Conservation (phyloP, 768 basidiomycete genomes). For the Nevesoporus exiguus region DNA sequence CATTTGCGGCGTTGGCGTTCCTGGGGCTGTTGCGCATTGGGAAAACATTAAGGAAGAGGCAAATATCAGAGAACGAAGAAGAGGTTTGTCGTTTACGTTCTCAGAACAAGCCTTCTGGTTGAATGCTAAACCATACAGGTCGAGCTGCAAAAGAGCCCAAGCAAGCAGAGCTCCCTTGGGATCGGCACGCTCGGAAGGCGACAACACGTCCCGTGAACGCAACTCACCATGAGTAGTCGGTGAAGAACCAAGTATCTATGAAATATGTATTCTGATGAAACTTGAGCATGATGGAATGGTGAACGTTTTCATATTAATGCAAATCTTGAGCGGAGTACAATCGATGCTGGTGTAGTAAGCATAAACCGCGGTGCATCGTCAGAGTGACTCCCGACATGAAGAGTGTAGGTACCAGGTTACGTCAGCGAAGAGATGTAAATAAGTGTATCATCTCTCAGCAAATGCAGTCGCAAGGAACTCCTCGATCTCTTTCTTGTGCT, state of each 20-base stretch:
- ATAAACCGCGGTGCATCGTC: too few species aligned
- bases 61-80: background rate
- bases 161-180: background rate
- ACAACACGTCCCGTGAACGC: too few species aligned
- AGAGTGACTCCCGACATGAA: too few species aligned
- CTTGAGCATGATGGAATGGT: constrained; percentile 10
- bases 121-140: background rate
- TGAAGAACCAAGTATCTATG: constrained; percentile 2
- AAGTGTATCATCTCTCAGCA: constrained; percentile 25
- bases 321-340: constrained; percentile 17
- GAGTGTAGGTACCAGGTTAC: too few species aligned
- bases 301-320: constrained; percentile 19
- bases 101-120: background rate
- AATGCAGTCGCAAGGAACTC: constrained; percentile 66
- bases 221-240: too few species aligned
- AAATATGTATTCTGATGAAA: constrained; percentile 18
- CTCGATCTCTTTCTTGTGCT: constrained; percentile 92
- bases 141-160: background rate
- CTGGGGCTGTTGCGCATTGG: constrained; percentile 36
- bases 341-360: constrained; percentile 9
- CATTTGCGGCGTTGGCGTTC: constrained; percentile 39
- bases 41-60: constrained; percentile 10
- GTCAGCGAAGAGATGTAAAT: too few species aligned
- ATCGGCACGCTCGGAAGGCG: too few species aligned
- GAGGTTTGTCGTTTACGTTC: background rate